Percentiles rank a stretch among this genome's conserved stretches.
These are phyloP conservation scores for Penicillium angulare DNA, from an alignment of 495 filamentous ascomycete genomes.

Conservation along the genomic window DNA sequence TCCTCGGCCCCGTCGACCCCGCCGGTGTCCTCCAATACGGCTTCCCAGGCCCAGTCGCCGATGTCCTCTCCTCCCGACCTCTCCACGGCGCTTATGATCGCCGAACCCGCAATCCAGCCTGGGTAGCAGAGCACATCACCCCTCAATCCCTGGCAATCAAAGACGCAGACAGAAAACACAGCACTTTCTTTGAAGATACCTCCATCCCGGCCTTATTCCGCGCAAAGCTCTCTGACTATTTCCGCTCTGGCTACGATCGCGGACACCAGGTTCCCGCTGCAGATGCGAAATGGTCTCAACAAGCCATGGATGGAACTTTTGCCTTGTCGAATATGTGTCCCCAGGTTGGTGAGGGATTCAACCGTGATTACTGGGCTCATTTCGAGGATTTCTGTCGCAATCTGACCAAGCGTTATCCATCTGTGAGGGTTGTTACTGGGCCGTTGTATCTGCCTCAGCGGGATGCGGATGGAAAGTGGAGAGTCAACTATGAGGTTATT, in stretches of 20 bases:
- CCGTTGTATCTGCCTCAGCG: constrained; percentile 86
- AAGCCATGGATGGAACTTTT: constrained; percentile 93
- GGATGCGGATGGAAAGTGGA: constrained; percentile 88
- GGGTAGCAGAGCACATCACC: constrained; percentile 98
- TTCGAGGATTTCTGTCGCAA: constrained; percentile 95
- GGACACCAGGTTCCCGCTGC: constrained; percentile 89
- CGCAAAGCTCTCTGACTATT: constrained; percentile 88
- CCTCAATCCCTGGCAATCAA: constrained; percentile 72
- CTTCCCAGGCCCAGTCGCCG: constrained; percentile 86
- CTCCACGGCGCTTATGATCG: constrained; percentile 88
- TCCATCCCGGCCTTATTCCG: constrained; percentile 82
- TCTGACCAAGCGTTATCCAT: constrained; percentile 77
- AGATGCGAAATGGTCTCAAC: constrained; percentile 92
- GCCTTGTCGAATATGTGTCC: constrained; percentile 94
- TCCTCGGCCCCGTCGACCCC: constrained; percentile 68
- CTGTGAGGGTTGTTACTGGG: constrained; percentile 87
- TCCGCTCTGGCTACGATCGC: constrained; percentile 76
- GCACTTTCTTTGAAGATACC: constrained; percentile 76
- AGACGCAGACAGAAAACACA: constrained; percentile 81
- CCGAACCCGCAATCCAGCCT: constrained; percentile 85
- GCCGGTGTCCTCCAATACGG: constrained; percentile 93
- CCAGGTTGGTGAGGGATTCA: constrained; percentile 96
- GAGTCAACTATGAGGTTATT: constrained; percentile 95
- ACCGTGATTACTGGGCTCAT: constrained; percentile 98
- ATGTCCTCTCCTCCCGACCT: constrained; percentile 70